These are phyloP conservation scores for Aspergillus sp. DNA, from an alignment of 2,329 filamentous ascomycete species.

Conservation along the genomic window DNA sequence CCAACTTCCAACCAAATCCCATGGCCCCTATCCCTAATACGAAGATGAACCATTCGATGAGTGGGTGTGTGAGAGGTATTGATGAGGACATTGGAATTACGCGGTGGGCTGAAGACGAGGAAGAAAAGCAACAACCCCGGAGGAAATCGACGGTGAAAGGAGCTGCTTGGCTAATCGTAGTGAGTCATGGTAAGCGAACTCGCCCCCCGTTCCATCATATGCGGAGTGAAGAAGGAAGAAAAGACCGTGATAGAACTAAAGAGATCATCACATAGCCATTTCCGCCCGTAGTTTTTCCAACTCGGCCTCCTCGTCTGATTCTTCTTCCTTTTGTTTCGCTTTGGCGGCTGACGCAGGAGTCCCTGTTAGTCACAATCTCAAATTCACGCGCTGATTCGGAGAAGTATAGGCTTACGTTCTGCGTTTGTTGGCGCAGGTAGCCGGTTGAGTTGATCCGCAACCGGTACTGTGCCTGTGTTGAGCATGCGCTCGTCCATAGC, in stretches of 20 bases:
- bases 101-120: background rate
- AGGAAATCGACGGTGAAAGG: background rate
- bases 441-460: slow-evolving; percentile 72
- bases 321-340: slow-evolving; percentile 54
- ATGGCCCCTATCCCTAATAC: background rate
- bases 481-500: slow-evolving; percentile 92
- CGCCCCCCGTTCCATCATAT: slow-evolving; percentile 8
- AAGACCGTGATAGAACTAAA: background rate
- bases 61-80: background rate
- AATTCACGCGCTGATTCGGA: background rate
- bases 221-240: background rate
- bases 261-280: slow-evolving; percentile 77
- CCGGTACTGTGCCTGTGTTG: slow-evolving; percentile 79
- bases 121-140: background rate
- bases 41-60: background rate
- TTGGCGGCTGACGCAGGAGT: slow-evolving; percentile 40
- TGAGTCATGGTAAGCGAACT: slow-evolving; percentile 4
- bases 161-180: slow-evolving; percentile 2
- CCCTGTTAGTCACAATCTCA: slow-evolving; percentile 2
- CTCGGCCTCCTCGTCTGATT: slow-evolving; percentile 96
- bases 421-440: slow-evolving; percentile 73
- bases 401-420: slow-evolving; percentile 63
- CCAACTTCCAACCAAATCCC: background rate
- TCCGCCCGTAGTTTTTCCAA: slow-evolving; percentile 89
- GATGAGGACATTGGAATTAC: background rate